Conservation (phyloP, 2,329 filamentous ascomycete genomes). For the Ophiosphaerella narmari region DNA sequence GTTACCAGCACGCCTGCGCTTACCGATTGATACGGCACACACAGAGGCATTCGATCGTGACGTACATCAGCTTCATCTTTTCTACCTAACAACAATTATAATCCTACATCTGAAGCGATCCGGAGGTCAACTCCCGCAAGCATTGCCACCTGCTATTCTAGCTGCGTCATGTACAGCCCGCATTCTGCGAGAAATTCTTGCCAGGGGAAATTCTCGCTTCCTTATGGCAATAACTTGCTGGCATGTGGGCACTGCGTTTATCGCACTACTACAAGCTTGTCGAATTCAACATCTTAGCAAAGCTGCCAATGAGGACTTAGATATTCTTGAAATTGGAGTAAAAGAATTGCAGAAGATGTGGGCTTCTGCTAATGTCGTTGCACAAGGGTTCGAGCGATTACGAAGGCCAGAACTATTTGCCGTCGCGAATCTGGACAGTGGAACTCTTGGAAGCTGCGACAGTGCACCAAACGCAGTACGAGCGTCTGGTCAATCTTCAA, state of each 20-base stretch:
- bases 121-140: conserved; percentile 25
- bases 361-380: conserved; percentile 28
- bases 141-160: conserved; percentile 25
- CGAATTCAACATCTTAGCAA: conserved; percentile 20
- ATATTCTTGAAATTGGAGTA: conserved; percentile 19
- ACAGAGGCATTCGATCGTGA: conserved; percentile 24
- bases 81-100: conserved; percentile 29
- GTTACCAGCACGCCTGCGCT: conserved; percentile 13
- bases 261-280: conserved; percentile 26
- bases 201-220: conserved; percentile 26
- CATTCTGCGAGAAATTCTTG: conserved; percentile 24
- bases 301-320: conserved; percentile 23
- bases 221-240: conserved; percentile 32
- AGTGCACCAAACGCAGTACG: background rate
- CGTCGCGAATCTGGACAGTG: background rate
- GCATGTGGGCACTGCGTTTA: conserved; percentile 28
- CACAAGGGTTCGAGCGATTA: conserved; percentile 23
- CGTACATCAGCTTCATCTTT: conserved; percentile 28
- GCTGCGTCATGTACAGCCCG: conserved; percentile 28
- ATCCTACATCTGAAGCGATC: conserved; percentile 26
- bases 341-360: conserved; percentile 30
- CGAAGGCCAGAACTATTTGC: conserved; percentile 9
- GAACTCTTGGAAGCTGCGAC: too few species aligned
- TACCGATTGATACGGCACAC: conserved; percentile 19
- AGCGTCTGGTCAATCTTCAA: background rate